A percentile compares a stretch with the other conserved stretches of the same genome.
Conservation (phyloP, 305 asterid genomes). For the Solanum chacoense region DNA sequence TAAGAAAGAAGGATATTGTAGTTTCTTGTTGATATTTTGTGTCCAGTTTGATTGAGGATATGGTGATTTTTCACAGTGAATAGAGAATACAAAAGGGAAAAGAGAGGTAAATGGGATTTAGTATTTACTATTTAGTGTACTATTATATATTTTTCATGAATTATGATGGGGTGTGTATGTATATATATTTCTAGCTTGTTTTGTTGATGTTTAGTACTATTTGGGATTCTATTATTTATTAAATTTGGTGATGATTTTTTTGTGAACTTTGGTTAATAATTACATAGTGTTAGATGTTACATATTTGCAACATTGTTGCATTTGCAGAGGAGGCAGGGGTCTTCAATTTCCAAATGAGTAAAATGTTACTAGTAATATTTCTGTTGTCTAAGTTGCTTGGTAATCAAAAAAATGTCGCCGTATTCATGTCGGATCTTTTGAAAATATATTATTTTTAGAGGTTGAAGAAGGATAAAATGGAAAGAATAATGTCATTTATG, state of each 20-base stretch:
- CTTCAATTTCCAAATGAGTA: neutral
- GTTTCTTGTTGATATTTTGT: neutral
- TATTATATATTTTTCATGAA: constrained; percentile 12
- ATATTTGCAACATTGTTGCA: neutral
- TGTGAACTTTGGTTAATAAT: neutral
- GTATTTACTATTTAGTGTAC: neutral
- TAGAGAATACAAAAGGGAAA: constrained; percentile 15
- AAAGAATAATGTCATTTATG: fast-evolving
- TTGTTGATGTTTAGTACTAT: neutral
- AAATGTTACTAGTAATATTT: neutral
- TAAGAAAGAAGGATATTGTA: constrained; percentile 1
- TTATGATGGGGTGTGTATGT: constrained; percentile 1
- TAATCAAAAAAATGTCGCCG: too few relatives aligned
- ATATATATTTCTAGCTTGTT: constrained; percentile 16
- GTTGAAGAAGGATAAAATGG: too few relatives aligned
- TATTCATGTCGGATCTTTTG: fast-evolving
- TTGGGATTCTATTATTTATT: neutral
- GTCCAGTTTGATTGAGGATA: neutral
- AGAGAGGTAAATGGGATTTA: neutral
- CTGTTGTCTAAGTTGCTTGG: neutral
- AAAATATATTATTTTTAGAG: too few relatives aligned
- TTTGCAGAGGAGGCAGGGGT: neutral
- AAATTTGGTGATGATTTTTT: neutral
- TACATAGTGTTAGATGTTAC: neutral
- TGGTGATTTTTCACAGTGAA: constrained; percentile 23